Conservation (phyloP, 2,329 filamentous ascomycete genomes). For the Lasiodiplodia hormozganensis region DNA sequence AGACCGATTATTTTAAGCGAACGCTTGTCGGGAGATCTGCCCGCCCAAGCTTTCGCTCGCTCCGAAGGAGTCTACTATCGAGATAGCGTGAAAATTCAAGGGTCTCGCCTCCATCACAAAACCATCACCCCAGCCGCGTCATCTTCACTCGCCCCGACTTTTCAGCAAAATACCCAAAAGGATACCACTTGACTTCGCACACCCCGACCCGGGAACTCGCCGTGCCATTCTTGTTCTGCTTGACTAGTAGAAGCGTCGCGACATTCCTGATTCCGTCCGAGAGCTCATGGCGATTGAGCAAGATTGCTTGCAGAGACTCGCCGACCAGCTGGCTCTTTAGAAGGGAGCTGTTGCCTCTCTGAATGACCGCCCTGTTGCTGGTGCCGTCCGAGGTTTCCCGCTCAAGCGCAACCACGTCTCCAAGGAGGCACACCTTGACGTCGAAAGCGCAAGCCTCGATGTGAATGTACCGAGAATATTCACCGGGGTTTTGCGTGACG, state of each 20-base stretch:
- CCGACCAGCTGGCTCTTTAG: not conserved
- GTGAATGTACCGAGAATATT: not conserved
- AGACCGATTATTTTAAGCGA: not conserved
- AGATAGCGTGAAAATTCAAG: too few relatives aligned
- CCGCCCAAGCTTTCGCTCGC: not conserved
- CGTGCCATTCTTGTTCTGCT: not conserved
- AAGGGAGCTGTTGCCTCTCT: not conserved
- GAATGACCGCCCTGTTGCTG: not conserved
- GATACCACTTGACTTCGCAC: not conserved
- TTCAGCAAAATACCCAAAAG: not conserved
- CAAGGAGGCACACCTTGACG: not conserved
- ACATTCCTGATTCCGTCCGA: not conserved
- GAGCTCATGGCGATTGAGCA: not conserved
- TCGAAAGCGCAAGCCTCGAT: not conserved
- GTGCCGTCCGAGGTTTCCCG: not conserved
- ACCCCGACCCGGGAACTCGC: not conserved
- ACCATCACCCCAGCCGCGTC: not conserved
- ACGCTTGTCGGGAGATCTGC: constrained; percentile 9
- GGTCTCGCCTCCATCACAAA: not conserved
- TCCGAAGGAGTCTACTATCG: too few relatives aligned
- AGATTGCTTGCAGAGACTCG: not conserved
- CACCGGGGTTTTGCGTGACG: not conserved
- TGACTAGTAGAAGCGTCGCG: not conserved
- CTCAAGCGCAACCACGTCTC: not conserved
- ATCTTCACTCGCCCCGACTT: not conserved